Percentiles rank a stretch among this genome's conserved stretches.
These are phyloP conservation scores for Starmera quercuum DNA, from an alignment of 805 yeast species.

Conservation along the genomic window DNA sequence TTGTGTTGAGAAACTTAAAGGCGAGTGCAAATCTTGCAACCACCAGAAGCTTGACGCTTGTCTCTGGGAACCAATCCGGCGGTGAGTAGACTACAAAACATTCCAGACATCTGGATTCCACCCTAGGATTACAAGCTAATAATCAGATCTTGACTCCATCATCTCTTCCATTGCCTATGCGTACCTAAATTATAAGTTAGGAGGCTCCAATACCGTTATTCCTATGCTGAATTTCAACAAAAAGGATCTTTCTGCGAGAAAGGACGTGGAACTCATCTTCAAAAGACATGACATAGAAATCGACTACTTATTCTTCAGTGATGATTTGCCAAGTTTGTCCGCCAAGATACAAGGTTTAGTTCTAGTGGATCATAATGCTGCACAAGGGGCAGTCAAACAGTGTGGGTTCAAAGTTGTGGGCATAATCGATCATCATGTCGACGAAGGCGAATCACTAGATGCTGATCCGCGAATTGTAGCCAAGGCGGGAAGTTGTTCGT, in stretches of 20 bases:
- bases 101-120: background rate
- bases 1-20: background rate
- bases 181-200: constrained; percentile 36
- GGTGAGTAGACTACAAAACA: constrained; percentile 24
- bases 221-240: constrained; percentile 74
- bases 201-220: constrained; percentile 30
- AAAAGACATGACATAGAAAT: constrained; percentile 35
- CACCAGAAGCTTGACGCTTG: constrained; percentile 26
- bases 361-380: constrained; percentile 78
- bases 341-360: constrained; percentile 32
- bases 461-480: constrained; percentile 57
- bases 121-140: no score
- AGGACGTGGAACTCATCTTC: constrained; percentile 59
- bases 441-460: constrained; percentile 41
- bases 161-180: constrained; percentile 70
- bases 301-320: constrained; percentile 51
- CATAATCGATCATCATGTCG: constrained; percentile 86
- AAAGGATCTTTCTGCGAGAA: constrained; percentile 58
- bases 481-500: constrained; percentile 71
- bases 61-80: constrained; percentile 80
- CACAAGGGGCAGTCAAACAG: constrained; percentile 40
- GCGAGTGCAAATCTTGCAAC: background rate
- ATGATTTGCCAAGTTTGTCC: constrained; percentile 43
- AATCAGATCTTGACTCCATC: constrained; percentile 75
- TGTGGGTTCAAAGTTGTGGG: constrained; percentile 35